Percentiles rank a stretch among this genome's conserved stretches.
These are phyloP conservation scores for Striga asiatica DNA, from an alignment of 257 asterid genomes.

Conservation along the genomic window DNA sequence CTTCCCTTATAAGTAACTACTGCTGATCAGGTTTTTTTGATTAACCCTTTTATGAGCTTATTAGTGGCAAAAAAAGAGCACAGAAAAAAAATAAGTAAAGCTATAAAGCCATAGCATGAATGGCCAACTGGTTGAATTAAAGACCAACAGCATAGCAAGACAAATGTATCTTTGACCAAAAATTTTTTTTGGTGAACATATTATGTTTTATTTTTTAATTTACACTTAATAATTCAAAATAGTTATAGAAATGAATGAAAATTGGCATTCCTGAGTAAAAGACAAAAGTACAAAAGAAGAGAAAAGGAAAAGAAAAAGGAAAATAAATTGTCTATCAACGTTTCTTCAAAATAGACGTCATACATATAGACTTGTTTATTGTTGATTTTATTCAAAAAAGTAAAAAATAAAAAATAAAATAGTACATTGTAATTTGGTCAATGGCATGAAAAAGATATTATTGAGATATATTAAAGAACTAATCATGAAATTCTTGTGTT, in stretches of 20 bases:
- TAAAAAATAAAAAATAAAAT: too few species aligned
- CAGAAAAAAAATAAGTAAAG: too few species aligned
- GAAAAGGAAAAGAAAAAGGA: neutral
- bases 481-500: too few species aligned
- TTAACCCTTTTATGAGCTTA: too few species aligned
- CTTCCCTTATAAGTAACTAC: too few species aligned
- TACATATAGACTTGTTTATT: neutral
- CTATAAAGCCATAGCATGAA: slow-evolving; percentile 12
- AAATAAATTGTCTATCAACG: too few species aligned
- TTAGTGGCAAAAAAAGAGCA: too few species aligned
- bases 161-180: slow-evolving; percentile 30
- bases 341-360: slow-evolving; percentile 11
- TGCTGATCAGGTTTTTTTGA: too few species aligned
- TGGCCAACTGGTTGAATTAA: slow-evolving; percentile 14
- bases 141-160: slow-evolving; percentile 13
- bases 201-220: neutral
- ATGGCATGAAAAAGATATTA: slow-evolving; percentile 11
- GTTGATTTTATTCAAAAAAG: slow-evolving; percentile 13
- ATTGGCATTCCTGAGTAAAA: slow-evolving; percentile 14
- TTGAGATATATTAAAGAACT: too few species aligned
- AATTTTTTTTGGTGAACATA: slow-evolving; percentile 16
- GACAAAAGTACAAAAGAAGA: neutral
- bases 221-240: slow-evolving; percentile 21
- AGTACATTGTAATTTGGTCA: slow-evolving; percentile 17
- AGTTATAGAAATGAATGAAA: slow-evolving; percentile 8